These are phyloP conservation scores for Ogataea saltuana DNA, from an alignment of 805 yeast species.

Conservation along the genomic window DNA sequence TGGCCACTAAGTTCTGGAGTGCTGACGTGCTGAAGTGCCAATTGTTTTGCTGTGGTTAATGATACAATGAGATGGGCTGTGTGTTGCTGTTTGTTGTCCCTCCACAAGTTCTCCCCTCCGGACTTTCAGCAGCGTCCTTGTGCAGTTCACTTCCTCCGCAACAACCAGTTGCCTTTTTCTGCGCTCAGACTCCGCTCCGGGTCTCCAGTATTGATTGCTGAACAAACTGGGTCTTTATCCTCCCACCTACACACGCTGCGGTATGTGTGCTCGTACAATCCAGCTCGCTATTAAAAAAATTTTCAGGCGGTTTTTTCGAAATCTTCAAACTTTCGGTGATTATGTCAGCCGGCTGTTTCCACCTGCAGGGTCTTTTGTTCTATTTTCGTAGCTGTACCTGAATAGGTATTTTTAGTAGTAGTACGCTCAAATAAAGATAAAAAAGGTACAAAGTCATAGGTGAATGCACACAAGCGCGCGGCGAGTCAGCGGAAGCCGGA, in stretches of 20 bases:
- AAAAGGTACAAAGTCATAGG: background rate
- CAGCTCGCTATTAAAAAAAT: constrained; percentile 1
- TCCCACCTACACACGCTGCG: too few species aligned
- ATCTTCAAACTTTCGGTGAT: too few species aligned
- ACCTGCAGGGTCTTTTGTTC: too few species aligned
- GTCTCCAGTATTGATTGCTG: too few species aligned
- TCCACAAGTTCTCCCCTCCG: too few species aligned
- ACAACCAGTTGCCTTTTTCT: constrained; percentile 1
- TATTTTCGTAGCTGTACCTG: too few species aligned
- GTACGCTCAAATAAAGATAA: background rate
- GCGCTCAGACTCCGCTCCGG: constrained; percentile 2
- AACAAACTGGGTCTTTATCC: background rate
- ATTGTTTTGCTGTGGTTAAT: background rate
- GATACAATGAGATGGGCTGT: background rate
- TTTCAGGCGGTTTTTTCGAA: constrained; percentile 6
- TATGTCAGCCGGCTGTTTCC: too few species aligned
- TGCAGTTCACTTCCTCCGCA: background rate
- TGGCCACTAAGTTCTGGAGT: background rate
- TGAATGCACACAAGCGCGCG: too few species aligned
- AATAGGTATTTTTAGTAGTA: constrained; percentile 1
- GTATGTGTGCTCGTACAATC: background rate
- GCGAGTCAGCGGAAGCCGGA: constrained; percentile 16
- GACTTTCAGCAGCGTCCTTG: too few species aligned
- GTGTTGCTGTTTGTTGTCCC: background rate
- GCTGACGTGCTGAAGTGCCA: too few species aligned